These are phyloP conservation scores for Stephania japonica DNA, from an alignment of 164 flowering plant genomes.

Conservation along the genomic window DNA sequence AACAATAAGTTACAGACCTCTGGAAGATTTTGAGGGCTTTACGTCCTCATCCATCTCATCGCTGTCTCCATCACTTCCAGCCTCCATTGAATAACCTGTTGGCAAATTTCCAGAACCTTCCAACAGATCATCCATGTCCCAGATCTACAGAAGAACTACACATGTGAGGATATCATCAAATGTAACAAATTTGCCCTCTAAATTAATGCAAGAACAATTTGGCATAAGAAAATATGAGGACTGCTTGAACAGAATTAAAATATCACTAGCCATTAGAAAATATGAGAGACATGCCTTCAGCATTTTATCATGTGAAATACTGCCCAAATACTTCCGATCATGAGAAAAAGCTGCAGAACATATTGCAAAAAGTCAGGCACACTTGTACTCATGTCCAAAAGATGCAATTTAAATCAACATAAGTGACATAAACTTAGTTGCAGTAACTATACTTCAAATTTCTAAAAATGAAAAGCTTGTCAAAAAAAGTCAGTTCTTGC, in stretches of 20 bases:
- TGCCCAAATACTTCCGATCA: constrained; percentile 78
- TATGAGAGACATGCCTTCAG: constrained; percentile 50
- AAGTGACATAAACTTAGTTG: not conserved
- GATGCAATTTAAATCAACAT: not conserved
- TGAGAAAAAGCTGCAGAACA: constrained; percentile 76
- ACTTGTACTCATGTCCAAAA: not conserved
- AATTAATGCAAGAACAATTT: not conserved
- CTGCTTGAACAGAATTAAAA: too few species aligned
- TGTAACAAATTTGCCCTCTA: not conserved
- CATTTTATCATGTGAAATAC: constrained; percentile 79
- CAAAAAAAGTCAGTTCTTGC: not conserved
- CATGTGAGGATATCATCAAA: not conserved
- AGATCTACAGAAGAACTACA: constrained; percentile 35
- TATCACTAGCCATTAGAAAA: too few species aligned
- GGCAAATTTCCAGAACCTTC: constrained; percentile 27
- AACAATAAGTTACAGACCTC: constrained; percentile 23
- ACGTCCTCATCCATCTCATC: constrained; percentile 61
- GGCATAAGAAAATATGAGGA: too few species aligned
- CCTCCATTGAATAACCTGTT: constrained; percentile 19
- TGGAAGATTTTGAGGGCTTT: constrained; percentile 25
- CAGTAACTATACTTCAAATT: not conserved
- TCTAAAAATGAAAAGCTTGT: not conserved
- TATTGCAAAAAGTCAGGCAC: constrained; percentile 12
- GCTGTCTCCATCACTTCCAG: constrained; percentile 31
- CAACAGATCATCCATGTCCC: constrained; percentile 61